Conservation (phyloP, 73 alveolate species). For the Paramecium sonneborni region DNA sequence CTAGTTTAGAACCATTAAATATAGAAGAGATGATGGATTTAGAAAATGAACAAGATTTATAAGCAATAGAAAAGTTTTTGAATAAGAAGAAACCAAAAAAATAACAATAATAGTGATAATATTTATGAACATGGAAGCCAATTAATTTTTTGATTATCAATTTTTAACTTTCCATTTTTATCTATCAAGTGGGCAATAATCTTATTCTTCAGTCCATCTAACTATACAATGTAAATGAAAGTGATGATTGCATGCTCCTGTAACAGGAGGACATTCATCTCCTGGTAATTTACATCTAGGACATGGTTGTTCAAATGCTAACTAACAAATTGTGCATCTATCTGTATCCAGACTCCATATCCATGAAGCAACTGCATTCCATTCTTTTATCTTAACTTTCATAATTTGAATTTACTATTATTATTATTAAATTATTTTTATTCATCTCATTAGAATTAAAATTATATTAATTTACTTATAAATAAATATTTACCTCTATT, state of each 20-base stretch:
- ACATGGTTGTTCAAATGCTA: constrained; percentile 87
- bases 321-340: constrained; percentile 84
- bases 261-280: constrained; percentile 90
- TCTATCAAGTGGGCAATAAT: constrained; percentile 90
- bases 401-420: constrained; percentile 59
- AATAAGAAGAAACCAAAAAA: constrained; percentile 37
- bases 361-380: constrained; percentile 89
- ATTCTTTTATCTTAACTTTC: constrained; percentile 84
- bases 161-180: constrained; percentile 62
- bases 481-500: too few species aligned
- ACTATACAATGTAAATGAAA: constrained; percentile 87
- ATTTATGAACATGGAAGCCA: background rate
- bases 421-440: background rate
- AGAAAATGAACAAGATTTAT: constrained; percentile 25
- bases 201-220: constrained; percentile 87
- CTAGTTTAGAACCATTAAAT: constrained; percentile 22
- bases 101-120: background rate
- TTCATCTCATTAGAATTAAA: background rate
- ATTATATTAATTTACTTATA: too few species aligned
- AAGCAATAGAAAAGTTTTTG: constrained; percentile 35
- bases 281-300: constrained; percentile 91
- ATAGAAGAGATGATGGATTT: constrained; percentile 52
- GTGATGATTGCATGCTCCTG: constrained; percentile 86
- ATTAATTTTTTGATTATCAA: background rate
- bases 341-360: constrained; percentile 84